Conservation (phyloP, 352 stramenopile genomes). For the Albugo laibachii region DNA sequence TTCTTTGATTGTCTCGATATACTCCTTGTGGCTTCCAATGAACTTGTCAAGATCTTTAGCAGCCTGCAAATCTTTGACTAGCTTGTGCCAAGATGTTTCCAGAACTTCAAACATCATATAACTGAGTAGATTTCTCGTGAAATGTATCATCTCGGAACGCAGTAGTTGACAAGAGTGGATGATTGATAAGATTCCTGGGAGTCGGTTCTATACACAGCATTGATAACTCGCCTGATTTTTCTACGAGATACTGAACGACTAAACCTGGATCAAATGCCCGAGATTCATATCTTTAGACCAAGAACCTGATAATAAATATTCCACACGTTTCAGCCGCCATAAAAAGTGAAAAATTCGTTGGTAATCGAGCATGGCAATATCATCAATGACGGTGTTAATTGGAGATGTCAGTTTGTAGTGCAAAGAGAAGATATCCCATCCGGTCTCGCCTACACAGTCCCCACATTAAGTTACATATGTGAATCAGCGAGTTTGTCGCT, state of each 20-base stretch:
- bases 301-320: conserved; percentile 86
- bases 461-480: no score
- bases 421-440: conserved; percentile 89
- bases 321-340: conserved; percentile 79
- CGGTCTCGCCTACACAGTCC: conserved; percentile 37
- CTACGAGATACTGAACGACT: not conserved
- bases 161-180: conserved; percentile 89
- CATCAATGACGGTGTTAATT: conserved; percentile 79
- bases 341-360: conserved; percentile 82
- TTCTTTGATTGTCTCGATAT: conserved; percentile 82
- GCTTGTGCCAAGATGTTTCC: conserved; percentile 85
- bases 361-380: conserved; percentile 69
- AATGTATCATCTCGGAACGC: conserved; percentile 95
- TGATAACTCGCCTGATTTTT: not conserved
- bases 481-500: no score
- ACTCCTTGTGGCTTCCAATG: conserved; percentile 90
- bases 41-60: conserved; percentile 89
- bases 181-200: conserved; percentile 34
- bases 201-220: conserved; percentile 17
- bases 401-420: conserved; percentile 79
- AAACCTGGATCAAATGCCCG: conserved; percentile 80
- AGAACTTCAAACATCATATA: conserved; percentile 99
- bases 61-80: conserved; percentile 79
- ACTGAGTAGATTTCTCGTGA: conserved; percentile 93
- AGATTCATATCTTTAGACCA: conserved; percentile 95